Evolutionary conservation across 2,329 filamentous ascomycete genomes (phyloP), one percentile per base, ranked within the genome.

Genomic region (Phaeosphaeriaceae sp.): DNA sequence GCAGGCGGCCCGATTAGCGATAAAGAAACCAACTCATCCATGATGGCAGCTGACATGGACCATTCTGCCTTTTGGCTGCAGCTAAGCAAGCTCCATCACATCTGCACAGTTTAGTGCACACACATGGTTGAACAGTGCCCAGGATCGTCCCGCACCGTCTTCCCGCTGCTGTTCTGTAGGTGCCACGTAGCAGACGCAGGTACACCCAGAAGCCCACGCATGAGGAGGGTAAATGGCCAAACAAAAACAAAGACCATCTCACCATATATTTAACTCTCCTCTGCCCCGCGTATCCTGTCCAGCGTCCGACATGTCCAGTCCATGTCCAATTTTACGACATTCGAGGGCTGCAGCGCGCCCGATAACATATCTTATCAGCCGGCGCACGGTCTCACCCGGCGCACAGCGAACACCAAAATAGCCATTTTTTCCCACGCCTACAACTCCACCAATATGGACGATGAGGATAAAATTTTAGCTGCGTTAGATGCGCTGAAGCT

Each of bases 111-210:
- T 52, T 26, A 26, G 62, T 62, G 63, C 37, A 49, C 38, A 58
- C 34, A 60, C 56, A 48, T 61, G 50, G 54, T 52, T 50, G 36
- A 56, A 49, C 61, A 58, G 58, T 64, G 65, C 64, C 60, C 63
- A 70, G 61, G 69, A 70, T 71, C 69, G 61, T 69, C 67, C 66
- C 66, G 64, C 64, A 57, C 61, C 67, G 68, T 66, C 23, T 26
- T 26, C 63, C 68, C 68, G 67, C 54, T 50, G 48, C 52, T 54
- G 54, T 64, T 65, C 61, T 68, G 64, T 58, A 70, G 67, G 67
- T 70, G 68, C 68, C 68, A 71, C 68, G 68, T 70, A 65, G 65
- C 66, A 68, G 53, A 64, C 58, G 62, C 64, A 67, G 66, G 66
- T 64, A 67, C 64, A 57, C 61, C 23, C 52, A 53, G 53, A 56